Conservation (phyloP, 1,139 yeast genomes). For the Yamadazyma jaroonii region DNA sequence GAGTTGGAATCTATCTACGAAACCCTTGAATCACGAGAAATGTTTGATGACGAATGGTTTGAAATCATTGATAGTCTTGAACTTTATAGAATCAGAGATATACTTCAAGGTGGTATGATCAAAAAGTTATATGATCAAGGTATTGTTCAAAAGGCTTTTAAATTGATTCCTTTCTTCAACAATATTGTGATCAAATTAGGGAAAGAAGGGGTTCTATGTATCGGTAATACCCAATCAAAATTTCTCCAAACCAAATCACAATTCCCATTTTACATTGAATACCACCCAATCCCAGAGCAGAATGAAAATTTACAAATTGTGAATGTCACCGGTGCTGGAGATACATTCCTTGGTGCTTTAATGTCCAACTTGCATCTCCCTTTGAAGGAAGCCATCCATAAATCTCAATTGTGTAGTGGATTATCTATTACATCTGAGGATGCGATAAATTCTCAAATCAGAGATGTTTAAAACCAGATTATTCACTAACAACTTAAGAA, state of each 20-base stretch:
- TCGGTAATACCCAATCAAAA: slow-evolving; percentile 21
- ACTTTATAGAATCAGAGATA: slow-evolving; percentile 43
- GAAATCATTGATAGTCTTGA: slow-evolving; percentile 64
- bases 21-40: slow-evolving; percentile 44
- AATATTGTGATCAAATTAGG: slow-evolving; percentile 69
- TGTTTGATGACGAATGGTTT: slow-evolving; percentile 71
- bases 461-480: slow-evolving; percentile 8
- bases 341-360: slow-evolving; percentile 60
- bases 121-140: slow-evolving; percentile 40
- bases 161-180: slow-evolving; percentile 71
- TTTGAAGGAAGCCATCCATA: slow-evolving; percentile 34
- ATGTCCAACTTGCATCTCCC: slow-evolving; percentile 17
- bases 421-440: slow-evolving; percentile 34
- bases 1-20: slow-evolving; percentile 59
- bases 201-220: slow-evolving; percentile 53
- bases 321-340: slow-evolving; percentile 75
- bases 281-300: slow-evolving; percentile 51
- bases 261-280: slow-evolving; percentile 43
- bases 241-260: slow-evolving; percentile 15
- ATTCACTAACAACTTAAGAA: background rate
- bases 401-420: slow-evolving; percentile 57
- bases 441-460: slow-evolving; percentile 23
- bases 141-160: slow-evolving; percentile 64
- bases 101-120: slow-evolving; percentile 21
- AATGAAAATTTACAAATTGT: slow-evolving; percentile 29